These are phyloP conservation scores for Cladosporium sp. DNA, from an alignment of 2,329 filamentous ascomycete genomes.

Conservation along the genomic window DNA sequence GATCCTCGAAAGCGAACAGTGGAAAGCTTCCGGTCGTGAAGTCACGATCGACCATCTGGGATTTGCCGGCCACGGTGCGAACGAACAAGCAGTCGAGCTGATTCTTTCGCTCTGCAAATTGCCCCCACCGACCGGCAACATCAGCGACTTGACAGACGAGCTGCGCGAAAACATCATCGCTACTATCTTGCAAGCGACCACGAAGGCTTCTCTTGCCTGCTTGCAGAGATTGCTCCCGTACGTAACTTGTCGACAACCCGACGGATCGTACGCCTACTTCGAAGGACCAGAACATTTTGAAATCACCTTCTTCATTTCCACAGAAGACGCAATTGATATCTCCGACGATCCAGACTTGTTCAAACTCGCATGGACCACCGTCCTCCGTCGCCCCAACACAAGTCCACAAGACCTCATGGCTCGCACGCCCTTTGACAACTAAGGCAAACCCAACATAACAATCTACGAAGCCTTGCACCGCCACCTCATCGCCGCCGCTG, in stretches of 20 bases:
- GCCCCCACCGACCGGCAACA: neutral
- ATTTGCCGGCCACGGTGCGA: neutral
- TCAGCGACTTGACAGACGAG: neutral
- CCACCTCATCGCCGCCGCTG: neutral
- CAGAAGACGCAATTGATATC: neutral
- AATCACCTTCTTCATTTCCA: neutral
- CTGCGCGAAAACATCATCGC: neutral
- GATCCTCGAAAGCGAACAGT: neutral
- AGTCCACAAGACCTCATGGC: neutral
- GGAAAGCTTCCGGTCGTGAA: neutral
- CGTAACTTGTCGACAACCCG: neutral
- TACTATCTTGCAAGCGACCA: neutral
- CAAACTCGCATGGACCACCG: neutral
- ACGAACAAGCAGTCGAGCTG: neutral
- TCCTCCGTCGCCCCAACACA: neutral
- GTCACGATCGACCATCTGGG: neutral
- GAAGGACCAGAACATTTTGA: neutral
- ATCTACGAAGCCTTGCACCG: neutral
- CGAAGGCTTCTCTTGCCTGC: neutral
- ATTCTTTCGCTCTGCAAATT: neutral
- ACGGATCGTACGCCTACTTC: conserved; percentile 1
- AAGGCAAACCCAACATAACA: neutral
- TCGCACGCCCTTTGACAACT: neutral
- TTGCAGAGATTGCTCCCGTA: neutral
- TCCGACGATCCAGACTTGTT: neutral